phyloP scores from a whole-genome alignment of 495 filamentous ascomycete species.

The Xylaria bambusicola region DNA sequence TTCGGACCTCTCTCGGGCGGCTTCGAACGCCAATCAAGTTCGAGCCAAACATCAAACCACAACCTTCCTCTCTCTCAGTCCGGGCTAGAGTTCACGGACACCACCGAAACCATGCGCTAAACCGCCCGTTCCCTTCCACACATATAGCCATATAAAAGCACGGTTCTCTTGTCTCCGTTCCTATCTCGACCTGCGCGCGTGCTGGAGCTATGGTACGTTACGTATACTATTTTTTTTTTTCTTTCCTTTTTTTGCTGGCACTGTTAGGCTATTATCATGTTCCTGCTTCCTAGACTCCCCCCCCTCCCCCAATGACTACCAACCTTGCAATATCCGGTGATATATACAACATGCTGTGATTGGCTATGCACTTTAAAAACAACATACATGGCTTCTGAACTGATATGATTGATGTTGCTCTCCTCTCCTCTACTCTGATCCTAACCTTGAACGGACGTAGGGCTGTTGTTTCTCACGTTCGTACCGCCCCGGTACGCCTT shows the following conservation, averaged over 20 bases:
- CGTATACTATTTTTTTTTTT: neutral
- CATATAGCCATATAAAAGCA: conserved; percentile 8
- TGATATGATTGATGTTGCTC: neutral
- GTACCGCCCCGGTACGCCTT: conserved; percentile 45
- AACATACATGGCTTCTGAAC: neutral
- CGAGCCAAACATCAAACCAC: neutral
- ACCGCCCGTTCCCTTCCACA: conserved; percentile 4
- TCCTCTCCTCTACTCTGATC: no score
- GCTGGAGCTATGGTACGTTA: conserved; percentile 15
- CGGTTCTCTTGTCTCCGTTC: conserved; percentile 6
- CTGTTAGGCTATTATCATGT: neutral
- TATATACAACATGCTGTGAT: no score
- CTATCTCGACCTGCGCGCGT: neutral
- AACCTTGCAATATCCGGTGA: no score
- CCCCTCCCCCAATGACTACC: no score
- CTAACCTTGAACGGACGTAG: no score
- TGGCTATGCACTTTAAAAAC: no score
- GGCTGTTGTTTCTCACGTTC: conserved; percentile 53
- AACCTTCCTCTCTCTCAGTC: neutral
- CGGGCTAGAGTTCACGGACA: conserved; percentile 1
- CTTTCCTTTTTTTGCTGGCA: neutral
- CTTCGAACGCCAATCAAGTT: neutral
- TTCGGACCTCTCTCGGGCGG: no score
- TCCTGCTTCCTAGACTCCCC: neutral
- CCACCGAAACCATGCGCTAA: conserved; percentile 17